Base-by-base conservation (phyloP, 768 basidiomycete genomes). In the Dioszegia aurantiaca region DNA sequence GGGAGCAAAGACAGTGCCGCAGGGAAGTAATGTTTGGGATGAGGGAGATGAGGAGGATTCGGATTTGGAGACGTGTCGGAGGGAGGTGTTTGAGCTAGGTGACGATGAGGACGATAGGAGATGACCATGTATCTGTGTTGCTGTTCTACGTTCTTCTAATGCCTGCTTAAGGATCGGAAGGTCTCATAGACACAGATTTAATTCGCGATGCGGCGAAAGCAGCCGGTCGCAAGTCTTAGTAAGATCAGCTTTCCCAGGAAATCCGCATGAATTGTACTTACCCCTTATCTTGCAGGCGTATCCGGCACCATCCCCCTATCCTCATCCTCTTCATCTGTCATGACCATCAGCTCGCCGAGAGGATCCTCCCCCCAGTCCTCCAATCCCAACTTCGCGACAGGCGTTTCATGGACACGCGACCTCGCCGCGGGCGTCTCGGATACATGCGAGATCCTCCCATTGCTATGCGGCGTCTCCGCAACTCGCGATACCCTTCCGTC, bases 281-380 rank as follows among this genome's bases (percentile, higher is more conserved):
- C 17, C 2, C 3, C 60, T n/a, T 55, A 69, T 49, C 60, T 58
- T 23, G 59, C 57, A 40, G 70, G 70, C 1, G 70, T 72, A 30
- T 72, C 70, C 23, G 70, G 67, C 1, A 70, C 44, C 45, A 61
- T 58, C 10, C 39, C 33, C 17, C 28, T 59, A 16, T n/a, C n/a
- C n/a, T 56, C 60, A 19, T 64, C 63, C 48, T 72, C 70, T 26
- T 72, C 70, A 47, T 72, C 70, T 14, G 70, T 72, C 63, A 68
- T 64, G 28, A 68, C 68, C 70, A 69, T 69, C 19, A 69, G 40
- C 24, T 68, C 68, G 4, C 44, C 70, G 33, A 72, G 39, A 6
- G 58, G 48, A 56, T 67, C 67, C n/a, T 67, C 69, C 4, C 60
- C 70, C 26, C 47, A 31, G 2, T 45, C 33, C 10, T 6, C 47